A percentile compares a stretch with the other conserved stretches of the same genome.
Conservation (phyloP, 1,284 basidiomycete species). For the Rhodotorula sp. region DNA sequence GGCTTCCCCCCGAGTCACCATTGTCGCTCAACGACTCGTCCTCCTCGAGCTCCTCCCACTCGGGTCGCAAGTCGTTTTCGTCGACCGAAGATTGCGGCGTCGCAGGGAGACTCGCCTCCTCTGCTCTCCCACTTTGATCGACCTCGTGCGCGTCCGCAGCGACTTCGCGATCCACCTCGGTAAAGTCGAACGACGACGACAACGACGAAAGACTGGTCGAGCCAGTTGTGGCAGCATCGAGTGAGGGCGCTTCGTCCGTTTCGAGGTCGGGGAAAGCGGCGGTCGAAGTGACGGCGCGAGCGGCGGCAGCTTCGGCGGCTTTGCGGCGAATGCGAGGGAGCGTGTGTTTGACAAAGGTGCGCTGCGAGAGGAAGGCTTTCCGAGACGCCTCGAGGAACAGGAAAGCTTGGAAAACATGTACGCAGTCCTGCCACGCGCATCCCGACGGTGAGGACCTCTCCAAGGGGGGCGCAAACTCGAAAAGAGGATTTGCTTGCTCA, state of each 20-base stretch:
- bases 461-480: not conserved
- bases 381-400: constrained; percentile 72
- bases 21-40: constrained; percentile 1
- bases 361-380: constrained; percentile 72
- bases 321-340: constrained; percentile 32
- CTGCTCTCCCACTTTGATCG: constrained; percentile 31
- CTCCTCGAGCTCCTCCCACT: not conserved
- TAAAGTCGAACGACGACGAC: constrained; percentile 23
- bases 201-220: no score
- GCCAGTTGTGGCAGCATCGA: not conserved
- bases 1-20: not conserved
- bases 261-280: not conserved
- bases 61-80: not conserved
- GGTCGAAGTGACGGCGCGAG: not conserved
- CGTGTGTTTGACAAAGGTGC: constrained; percentile 61
- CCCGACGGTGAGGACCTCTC: not conserved
- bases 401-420: constrained; percentile 87
- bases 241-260: not conserved
- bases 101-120: constrained; percentile 24
- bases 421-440: constrained; percentile 52
- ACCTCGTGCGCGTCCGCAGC: constrained; percentile 37
- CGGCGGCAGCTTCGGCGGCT: not conserved
- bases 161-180: constrained; percentile 36
- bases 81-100: constrained; percentile 10
- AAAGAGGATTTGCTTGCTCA: not conserved